Conservation (phyloP, 805 yeast species). For the Saturnispora mendoncae region DNA sequence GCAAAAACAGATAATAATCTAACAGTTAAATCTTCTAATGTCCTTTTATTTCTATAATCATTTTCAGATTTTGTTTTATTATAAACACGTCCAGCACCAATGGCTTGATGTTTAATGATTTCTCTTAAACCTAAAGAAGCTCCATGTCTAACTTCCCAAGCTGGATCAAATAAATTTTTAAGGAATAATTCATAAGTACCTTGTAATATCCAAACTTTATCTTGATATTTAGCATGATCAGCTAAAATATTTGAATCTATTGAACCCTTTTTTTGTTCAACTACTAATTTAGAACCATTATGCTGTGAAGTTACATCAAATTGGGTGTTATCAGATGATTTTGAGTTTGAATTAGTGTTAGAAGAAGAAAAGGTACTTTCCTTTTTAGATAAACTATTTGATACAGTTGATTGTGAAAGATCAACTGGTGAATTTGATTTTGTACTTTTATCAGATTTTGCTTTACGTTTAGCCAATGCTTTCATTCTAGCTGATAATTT, state of each 20-base stretch:
- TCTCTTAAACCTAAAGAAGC: slow-evolving; percentile 90
- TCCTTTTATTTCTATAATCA: slow-evolving; percentile 50
- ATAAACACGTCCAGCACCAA: slow-evolving; percentile 72
- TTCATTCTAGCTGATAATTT: slow-evolving; percentile 66
- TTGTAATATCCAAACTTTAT: slow-evolving; percentile 87
- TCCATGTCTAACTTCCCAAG: slow-evolving; percentile 96
- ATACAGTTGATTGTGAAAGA: slow-evolving; percentile 61
- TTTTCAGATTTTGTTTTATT: slow-evolving; percentile 58
- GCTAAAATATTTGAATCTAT: slow-evolving; percentile 24
- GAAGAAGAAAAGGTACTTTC: too few species aligned
- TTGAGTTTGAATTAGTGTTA: slow-evolving; percentile 50
- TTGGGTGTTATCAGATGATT: background rate
- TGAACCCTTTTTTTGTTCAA: slow-evolving; percentile 65
- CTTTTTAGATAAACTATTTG: slow-evolving; percentile 36
- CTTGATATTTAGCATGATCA: slow-evolving; percentile 43
- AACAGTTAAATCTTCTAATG: slow-evolving; percentile 82
- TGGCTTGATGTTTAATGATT: slow-evolving; percentile 65
- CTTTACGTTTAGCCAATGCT: slow-evolving; percentile 90
- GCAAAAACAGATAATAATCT: slow-evolving; percentile 81
- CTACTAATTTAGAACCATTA: slow-evolving; percentile 72
- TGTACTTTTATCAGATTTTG: slow-evolving; percentile 51
- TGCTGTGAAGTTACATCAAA: slow-evolving; percentile 62
- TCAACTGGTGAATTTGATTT: slow-evolving; percentile 48
- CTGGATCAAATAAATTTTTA: slow-evolving; percentile 70
- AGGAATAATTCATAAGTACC: slow-evolving; percentile 79